A percentile compares a stretch with the other conserved stretches of the same genome.
These are phyloP conservation scores for Cadophora sp. DNA, from an alignment of 2,329 filamentous ascomycete species.

Conservation along the genomic window DNA sequence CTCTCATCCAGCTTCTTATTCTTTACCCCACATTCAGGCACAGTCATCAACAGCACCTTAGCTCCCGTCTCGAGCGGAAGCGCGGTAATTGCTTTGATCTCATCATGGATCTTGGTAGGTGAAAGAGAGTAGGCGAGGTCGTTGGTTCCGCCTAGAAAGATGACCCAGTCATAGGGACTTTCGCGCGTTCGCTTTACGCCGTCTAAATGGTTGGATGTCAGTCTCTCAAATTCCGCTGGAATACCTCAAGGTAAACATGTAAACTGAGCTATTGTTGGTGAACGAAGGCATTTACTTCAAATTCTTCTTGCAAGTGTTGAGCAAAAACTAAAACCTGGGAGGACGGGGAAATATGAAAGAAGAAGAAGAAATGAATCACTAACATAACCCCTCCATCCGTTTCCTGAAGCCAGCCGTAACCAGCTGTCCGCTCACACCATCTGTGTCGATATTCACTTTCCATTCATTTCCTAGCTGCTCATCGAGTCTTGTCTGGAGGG, in stretches of 20 bases:
- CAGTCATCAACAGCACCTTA: slow-evolving; percentile 66
- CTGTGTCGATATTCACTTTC: slow-evolving; percentile 27
- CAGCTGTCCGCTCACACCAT: slow-evolving; percentile 36
- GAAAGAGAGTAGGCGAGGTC: slow-evolving; percentile 56
- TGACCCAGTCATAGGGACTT: slow-evolving; percentile 58
- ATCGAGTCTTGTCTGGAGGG: slow-evolving; percentile 54
- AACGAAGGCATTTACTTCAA: too few relatives aligned
- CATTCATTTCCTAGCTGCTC: slow-evolving; percentile 49
- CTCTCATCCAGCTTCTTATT: slow-evolving; percentile 43
- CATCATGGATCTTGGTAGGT: slow-evolving; percentile 52
- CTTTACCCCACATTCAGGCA: slow-evolving; percentile 56
- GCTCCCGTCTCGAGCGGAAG: slow-evolving; percentile 54
- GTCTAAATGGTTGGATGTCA: not conserved
- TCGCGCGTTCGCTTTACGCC: not conserved
- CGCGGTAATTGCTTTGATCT: slow-evolving; percentile 56
- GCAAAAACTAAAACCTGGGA: not conserved
- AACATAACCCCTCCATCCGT: slow-evolving; percentile 32
- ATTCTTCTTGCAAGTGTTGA: not conserved
- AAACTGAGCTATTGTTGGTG: too few relatives aligned
- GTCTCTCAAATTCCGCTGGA: not conserved
- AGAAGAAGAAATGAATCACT: too few relatives aligned
- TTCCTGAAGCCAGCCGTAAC: slow-evolving; percentile 28
- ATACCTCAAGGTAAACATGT: not conserved
- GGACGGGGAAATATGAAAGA: not conserved
- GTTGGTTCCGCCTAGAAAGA: slow-evolving; percentile 70